A percentile compares a stretch with the other conserved stretches of the same genome.
Evolutionary conservation across 2,329 filamentous ascomycete species (phyloP).

Genomic region (Trichoderma polysporum): DNA sequence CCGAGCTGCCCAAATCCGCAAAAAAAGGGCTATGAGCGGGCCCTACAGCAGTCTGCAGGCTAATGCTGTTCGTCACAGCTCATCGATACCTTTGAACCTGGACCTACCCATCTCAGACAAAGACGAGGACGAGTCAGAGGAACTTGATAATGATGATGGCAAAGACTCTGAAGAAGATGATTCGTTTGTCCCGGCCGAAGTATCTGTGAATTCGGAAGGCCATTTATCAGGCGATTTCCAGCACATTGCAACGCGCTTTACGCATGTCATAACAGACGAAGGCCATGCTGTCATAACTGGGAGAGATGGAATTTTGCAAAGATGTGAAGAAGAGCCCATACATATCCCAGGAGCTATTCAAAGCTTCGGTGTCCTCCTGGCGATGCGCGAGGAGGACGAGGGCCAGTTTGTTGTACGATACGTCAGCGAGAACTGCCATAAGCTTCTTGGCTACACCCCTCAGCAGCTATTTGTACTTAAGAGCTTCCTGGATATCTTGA

Average conservation of each 20-base stretch:
- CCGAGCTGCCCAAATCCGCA: constrained; percentile 28
- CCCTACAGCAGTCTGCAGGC: constrained; percentile 47
- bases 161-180: not conserved
- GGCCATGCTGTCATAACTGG: constrained; percentile 84
- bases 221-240: constrained; percentile 34
- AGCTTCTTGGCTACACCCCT: constrained; percentile 74
- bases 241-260: constrained; percentile 71
- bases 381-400: constrained; percentile 67
- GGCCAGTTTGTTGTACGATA: constrained; percentile 69
- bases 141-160: constrained; percentile 8
- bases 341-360: constrained; percentile 82
- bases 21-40: constrained; percentile 39
- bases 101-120: constrained; percentile 35
- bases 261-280: constrained; percentile 71
- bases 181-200: not conserved
- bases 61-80: constrained; percentile 43
- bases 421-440: constrained; percentile 77
- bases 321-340: constrained; percentile 89
- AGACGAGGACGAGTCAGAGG: constrained; percentile 34
- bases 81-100: constrained; percentile 36
- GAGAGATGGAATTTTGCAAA: constrained; percentile 68
- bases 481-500: constrained; percentile 80
- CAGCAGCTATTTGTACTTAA: constrained; percentile 70
- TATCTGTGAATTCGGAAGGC: not conserved
- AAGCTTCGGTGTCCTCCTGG: constrained; percentile 74